A percentile compares a stretch with the other conserved stretches of the same genome.
phyloP scores from a whole-genome alignment of 208 protist genomes.

The Endotrypanum monterogeii region DNA sequence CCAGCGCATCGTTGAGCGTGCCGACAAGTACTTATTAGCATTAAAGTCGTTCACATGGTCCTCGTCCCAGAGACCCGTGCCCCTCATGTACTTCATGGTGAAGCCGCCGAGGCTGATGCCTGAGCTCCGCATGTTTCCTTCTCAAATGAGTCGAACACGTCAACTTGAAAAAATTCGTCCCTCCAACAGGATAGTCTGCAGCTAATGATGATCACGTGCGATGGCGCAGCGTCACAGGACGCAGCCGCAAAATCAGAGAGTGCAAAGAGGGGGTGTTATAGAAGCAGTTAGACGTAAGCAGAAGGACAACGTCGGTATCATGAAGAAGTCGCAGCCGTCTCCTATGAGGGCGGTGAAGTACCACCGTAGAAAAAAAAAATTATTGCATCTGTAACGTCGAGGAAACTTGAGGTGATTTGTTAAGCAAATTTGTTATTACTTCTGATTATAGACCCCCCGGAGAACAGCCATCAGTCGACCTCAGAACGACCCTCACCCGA shows the following conservation, averaged over 20 bases:
- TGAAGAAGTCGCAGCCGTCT: no score
- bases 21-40: conserved; percentile 72
- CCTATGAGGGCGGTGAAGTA: no score
- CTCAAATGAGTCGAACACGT: not conserved
- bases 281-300: not conserved
- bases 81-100: conserved; percentile 88
- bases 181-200: not conserved
- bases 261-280: not conserved
- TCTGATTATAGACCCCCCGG: not conserved
- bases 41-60: conserved; percentile 92
- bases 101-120: conserved; percentile 49
- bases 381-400: no score
- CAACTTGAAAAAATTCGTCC: not conserved
- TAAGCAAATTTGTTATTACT: not conserved
- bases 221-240: not conserved
- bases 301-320: not conserved
- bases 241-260: not conserved
- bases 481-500: not conserved
- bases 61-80: conserved; percentile 88
- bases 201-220: not conserved
- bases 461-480: not conserved
- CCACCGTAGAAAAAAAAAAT: no score
- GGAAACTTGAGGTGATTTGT: not conserved
- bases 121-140: conserved; percentile 42
- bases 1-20: conserved; percentile 81